Base-by-base conservation (phyloP, 192 early-diverging fungal genomes). In the Cetraspora pellucida region DNA sequence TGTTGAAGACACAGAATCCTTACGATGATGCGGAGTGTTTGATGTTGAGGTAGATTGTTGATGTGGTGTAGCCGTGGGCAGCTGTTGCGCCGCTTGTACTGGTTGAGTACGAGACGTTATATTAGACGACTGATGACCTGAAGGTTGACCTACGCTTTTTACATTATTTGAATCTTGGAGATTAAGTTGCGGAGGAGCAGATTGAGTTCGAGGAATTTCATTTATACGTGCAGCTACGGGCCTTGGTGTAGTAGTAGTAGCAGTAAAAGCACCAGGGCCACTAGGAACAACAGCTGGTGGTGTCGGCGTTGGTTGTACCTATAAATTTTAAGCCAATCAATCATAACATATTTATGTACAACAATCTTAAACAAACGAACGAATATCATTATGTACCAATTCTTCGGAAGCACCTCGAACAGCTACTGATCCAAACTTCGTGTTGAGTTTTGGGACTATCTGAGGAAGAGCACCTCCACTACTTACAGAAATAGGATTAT, bases 1-100 rank as follows among this genome's bases (percentile, higher is more conserved):
- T 3, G 47, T 75, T 54, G 74, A 76, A 37, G 74, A 76, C 1
- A 66, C 49, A 10, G 74, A 76, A 55, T 76, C 74, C 37, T 76
- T 76, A 50, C 74, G 74, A 66, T 76, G 25, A 49, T 61, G 60
- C 19, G 60, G 37, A 30, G 59, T 11, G 9, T 66, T 64, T 44
- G 19, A 43, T 43, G 60, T 23, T n/a, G 52, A 25, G 10, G 72
- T 31, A 74, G 50, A 27, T 75, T 66, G 60, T 30, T 47, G 64
- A 61, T 46, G 60, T 21, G 74, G 23, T 10, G 49, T 25, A 50
- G 25, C 19, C 58, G 49, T 30, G 27, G 74, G 30, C 30, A 57
- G 55, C 57, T 74, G 72, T 61, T 68, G 66, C n/a, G 21, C 44
- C 13, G 23, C 46, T 25, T n/a, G 52, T 50, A 10, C 54, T 57